These are phyloP conservation scores for Trichoderma koningii DNA, from an alignment of 2,329 filamentous ascomycete species.

Conservation along the genomic window DNA sequence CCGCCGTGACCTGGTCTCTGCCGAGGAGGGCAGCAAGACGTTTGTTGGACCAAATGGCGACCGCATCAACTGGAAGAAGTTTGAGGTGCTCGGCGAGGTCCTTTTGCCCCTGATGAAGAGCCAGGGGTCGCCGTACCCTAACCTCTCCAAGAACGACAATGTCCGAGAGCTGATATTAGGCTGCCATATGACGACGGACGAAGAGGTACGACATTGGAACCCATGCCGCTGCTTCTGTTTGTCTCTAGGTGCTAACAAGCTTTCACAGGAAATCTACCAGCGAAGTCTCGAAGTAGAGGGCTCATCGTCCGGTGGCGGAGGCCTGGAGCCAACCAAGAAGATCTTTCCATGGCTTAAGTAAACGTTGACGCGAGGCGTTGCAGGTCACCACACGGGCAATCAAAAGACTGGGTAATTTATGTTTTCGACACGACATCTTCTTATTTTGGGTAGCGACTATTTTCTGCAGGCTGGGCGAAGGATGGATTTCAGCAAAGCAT, in stretches of 20 bases:
- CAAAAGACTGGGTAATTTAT: constrained; percentile 24
- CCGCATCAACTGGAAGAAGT: constrained; percentile 96
- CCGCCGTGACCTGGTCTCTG: constrained; percentile 84
- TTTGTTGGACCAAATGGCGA: constrained; percentile 74
- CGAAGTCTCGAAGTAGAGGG: constrained; percentile 62
- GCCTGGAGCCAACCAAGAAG: constrained; percentile 57
- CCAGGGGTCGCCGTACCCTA: constrained; percentile 79
- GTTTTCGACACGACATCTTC: constrained; percentile 8
- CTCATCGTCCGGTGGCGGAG: constrained; percentile 44
- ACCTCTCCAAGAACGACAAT: constrained; percentile 67
- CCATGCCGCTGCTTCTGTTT: neutral
- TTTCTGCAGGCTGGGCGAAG: constrained; percentile 26
- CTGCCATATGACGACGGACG: constrained; percentile 77
- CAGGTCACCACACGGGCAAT: constrained; percentile 27
- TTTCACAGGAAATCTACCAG: constrained; percentile 63
- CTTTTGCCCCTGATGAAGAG: constrained; percentile 89
- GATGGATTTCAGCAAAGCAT: constrained; percentile 25
- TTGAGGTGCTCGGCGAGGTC: constrained; percentile 92
- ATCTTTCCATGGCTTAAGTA: constrained; percentile 68
- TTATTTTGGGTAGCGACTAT: constrained; percentile 22
- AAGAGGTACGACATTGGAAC: constrained; percentile 67
- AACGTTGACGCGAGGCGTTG: constrained; percentile 35
- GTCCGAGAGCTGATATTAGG: constrained; percentile 77
- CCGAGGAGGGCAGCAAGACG: constrained; percentile 88
- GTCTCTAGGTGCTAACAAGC: constrained; percentile 31